Evolutionary conservation across 2,329 filamentous ascomycete species (phyloP), one percentile per base, ranked within the genome.

Genomic region (Penicillium sp.): DNA sequence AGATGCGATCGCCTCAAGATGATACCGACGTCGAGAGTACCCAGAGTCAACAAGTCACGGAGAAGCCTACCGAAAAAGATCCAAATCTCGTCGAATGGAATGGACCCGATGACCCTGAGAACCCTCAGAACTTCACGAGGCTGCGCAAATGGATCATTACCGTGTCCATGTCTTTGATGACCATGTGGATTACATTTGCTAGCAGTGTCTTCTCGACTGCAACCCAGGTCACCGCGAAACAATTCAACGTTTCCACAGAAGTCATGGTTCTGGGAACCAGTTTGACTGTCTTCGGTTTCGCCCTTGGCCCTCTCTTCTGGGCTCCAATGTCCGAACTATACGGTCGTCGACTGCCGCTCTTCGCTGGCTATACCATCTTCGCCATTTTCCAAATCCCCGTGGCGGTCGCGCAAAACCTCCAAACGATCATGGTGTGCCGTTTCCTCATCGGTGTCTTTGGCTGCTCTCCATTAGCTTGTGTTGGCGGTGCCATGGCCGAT

Each of bases 311-410:
- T 9, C 45, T 70, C 9, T 46, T 72, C 31, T 74, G 68, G 57
- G 71, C 67, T 2, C 72, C 71, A 0, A 54, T 69, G 3, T 71
- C 67, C 23, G 74, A 76, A 49, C 50, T 76, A 2, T 77, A 73
- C 50, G 77, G 78, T 0, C 71, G 77, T 10, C 69, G 67, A 18
- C 51, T 59, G 1, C 75, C 75, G 1, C 60, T 80, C 0, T 71
- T 77, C 56, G 50, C 70, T 8, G 75, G 74, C 0, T 74, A 73
- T 47, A 50, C 65, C 18, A 51, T 71, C 29, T 77, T 78, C 49
- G 68, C 69, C 2, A 70, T 80, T 32, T 78, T 79, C 50, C 73
- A 78, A 44, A 74, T 81, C 40, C 73, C 75, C 0, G 73, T 77
- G 6, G 78, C 73, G 1, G 70, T 77, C 1, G 75, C 77, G 0